Base-by-base conservation (phyloP, 306 rosid species). In the Oemleria cerasiformis region DNA sequence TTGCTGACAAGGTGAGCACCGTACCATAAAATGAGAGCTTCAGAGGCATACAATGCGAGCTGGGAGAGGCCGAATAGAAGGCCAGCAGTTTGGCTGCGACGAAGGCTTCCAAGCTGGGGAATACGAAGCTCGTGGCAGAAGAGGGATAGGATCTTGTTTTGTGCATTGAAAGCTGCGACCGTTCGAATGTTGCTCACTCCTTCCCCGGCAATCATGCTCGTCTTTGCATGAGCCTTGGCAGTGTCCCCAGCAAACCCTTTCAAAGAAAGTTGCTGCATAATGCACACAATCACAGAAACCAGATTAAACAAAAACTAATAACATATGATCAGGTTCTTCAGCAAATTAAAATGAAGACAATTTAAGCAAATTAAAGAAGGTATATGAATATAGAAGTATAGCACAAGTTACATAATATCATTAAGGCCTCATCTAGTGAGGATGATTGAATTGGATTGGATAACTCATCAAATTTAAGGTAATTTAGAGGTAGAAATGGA, bases 241-340 rank as follows among this genome's bases (percentile, higher is more conserved):
- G 99, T 94, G 86, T 94, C 99, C 66, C 99, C 99, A 9, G 99
- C 99, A 70, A 94, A 94, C n/a, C 99, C 99, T 75, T 94, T 94
- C 1, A 94, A 88, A 43, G 95, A 94, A 45, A 94, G 87, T 94
- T 94, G 99, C 99, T 94, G 88, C 63, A 36, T 14, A 74, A 79
- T 66, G 50, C 78, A 84, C 71, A 40, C 65, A 10, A 68, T 1
- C 45, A 15, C 10, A 59, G 30, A 69, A 71, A 56, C 57, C 47
- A 13, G 6, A 45, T 13, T 50, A 39, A 67, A 62, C 40, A 79
- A 68, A 47, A 16, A 55, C 63, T 45, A 51, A 59, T 17, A 25
- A 44, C 15, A 53, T n/a, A 53, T 60, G 20, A 60, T 60, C 11
- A 1, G 20, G 65, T 61, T 9, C 44, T 16, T 61, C 14, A 14